Conservation (phyloP, 2,329 filamentous ascomycete species). For the Cryphonectria naterciae region DNA sequence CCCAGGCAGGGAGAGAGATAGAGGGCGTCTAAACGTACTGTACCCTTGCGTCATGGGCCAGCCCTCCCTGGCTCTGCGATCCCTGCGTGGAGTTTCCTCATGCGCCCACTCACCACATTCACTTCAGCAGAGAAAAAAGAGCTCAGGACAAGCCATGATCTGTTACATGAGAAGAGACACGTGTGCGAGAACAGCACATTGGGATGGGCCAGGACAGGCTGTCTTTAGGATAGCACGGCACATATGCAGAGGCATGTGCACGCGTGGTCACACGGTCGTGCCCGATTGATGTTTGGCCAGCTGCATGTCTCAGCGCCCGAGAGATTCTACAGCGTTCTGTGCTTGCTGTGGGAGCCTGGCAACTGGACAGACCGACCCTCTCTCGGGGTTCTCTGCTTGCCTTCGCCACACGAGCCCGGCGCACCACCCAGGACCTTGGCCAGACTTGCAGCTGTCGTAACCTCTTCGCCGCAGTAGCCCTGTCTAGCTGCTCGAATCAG, state of each 20-base stretch:
- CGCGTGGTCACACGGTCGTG: background rate
- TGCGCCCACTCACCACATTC: background rate
- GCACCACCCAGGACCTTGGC: background rate
- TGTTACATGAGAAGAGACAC: background rate
- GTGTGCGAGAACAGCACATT: constrained; percentile 11
- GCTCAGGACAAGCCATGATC: constrained; percentile 1
- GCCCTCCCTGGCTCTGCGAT: background rate
- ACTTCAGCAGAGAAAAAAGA: background rate
- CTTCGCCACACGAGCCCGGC: background rate
- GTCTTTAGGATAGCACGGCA: background rate
- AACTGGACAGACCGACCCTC: background rate
- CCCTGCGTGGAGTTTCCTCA: constrained; percentile 2
- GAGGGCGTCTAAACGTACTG: background rate
- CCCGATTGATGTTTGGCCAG: constrained; percentile 7
- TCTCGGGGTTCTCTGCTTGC: background rate
- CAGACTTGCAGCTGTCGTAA: constrained; percentile 8
- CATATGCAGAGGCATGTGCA: background rate
- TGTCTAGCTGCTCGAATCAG: background rate
- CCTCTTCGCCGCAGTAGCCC: constrained; percentile 1
- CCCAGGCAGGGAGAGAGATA: background rate
- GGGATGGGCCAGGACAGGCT: background rate
- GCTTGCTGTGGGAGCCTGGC: background rate
- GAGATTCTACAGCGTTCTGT: background rate
- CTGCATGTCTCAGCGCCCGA: constrained; percentile 14
- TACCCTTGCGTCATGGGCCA: constrained; percentile 7